Base-by-base conservation (phyloP, 805 yeast species). In the Candida silvatica region DNA sequence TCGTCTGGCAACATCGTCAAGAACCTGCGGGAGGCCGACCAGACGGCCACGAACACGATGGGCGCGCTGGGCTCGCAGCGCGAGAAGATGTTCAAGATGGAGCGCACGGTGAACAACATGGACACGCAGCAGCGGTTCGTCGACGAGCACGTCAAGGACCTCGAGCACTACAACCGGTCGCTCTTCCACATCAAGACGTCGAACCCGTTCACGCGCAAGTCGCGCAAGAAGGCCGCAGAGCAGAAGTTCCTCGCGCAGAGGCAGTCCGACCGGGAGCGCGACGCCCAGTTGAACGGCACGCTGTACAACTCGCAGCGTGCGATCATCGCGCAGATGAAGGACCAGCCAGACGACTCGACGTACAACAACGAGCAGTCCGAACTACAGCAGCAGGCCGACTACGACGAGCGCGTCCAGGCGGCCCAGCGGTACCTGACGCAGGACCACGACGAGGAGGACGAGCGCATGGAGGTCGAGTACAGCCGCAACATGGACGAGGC, bases 31-130 rank as follows among this genome's bases (percentile, higher is more conserved):
- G 80, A 79, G 37, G 87, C 88, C 2, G 86, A 80, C 49, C 72
- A 71, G 40, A 66, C 80, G 5, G 90, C 86, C 25, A 65, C 78
- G 42, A 88, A 90, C 53, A 81, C 97, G 0, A 59, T 90, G 42
- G 97, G 96, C 20, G 75, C 85, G 75, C 68, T 92, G 32, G 98
- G 98, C 18, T 74, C 88, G n/a, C 97, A 92, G 58, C 77, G 92
- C 38, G 96, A 87, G 53, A 68, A 85, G 32, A 64, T 92, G 43
- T 83, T 80, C 55, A 76, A 74, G 49, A 77, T 88, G 16, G 96
- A 92, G 53, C 74, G 74, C 44, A 79, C 79, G 44, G 62, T 90
- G 45, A 74, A 82, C 36, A 61, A 83, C 36, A 85, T 94, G 35
- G 81, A 78, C 39, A 79, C 85, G 3, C 95, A 87, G 54, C 83